Evolutionary conservation across 2,329 filamentous ascomycete species (phyloP).

Genomic region (Paradendryphiella salina): DNA sequence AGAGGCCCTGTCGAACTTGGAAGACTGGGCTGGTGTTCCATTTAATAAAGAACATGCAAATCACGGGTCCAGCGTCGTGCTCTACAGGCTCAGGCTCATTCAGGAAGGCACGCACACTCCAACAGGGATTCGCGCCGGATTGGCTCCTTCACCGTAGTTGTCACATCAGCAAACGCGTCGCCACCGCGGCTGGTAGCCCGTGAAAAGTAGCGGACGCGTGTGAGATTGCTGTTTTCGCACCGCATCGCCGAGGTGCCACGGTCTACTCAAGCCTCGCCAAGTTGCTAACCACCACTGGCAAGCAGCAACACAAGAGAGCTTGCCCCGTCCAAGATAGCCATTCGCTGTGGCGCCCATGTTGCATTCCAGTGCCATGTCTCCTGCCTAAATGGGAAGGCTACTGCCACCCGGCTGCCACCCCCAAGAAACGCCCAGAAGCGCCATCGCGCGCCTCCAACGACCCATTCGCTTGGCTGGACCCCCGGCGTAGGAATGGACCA

Average conservation of each 20-base stretch:
- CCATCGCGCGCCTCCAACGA: constrained; percentile 13
- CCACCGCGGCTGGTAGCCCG: constrained; percentile 25
- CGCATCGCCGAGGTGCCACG: constrained; percentile 16
- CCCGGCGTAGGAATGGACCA: constrained; percentile 1
- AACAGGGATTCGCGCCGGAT: constrained; percentile 12
- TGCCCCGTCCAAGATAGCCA: constrained; percentile 16
- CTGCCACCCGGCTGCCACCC: constrained; percentile 12
- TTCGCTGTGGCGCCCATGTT: constrained; percentile 15
- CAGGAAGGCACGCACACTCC: constrained; percentile 18
- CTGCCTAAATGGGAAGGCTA: constrained; percentile 13
- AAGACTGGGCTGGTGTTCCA: constrained; percentile 9
- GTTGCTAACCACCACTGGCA: constrained; percentile 17
- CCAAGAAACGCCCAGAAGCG: constrained; percentile 11
- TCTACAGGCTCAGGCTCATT: constrained; percentile 10
- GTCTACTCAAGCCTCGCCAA: constrained; percentile 19
- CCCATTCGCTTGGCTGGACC: background rate
- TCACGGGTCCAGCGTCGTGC: constrained; percentile 8
- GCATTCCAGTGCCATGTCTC: constrained; percentile 9
- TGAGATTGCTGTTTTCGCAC: constrained; percentile 13
- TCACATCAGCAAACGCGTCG: constrained; percentile 19
- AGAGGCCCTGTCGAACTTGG: constrained; percentile 11
- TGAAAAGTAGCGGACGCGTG: constrained; percentile 7
- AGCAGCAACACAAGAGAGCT: constrained; percentile 19
- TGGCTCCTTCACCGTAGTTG: constrained; percentile 2
- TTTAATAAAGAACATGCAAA: constrained; percentile 15